Evolutionary conservation across 257 asterid species (phyloP), one percentile per base, ranked within the genome.

Genomic region (Solanum dulcamara): DNA sequence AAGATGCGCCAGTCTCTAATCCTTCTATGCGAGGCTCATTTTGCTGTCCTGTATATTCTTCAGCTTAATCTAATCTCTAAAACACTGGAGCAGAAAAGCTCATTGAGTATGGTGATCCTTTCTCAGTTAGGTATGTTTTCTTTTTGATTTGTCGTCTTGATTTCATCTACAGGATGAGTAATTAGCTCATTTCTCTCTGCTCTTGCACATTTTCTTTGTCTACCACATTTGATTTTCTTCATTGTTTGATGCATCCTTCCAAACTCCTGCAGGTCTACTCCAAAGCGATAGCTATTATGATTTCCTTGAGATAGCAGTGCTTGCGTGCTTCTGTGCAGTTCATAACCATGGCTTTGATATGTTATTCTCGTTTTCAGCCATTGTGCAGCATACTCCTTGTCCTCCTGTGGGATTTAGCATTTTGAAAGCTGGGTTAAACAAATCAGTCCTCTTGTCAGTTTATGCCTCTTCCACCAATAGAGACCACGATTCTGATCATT

Each of bases 351-450:
- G 99, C 4, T 94, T 91, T 84, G 98, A 95, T 70, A 88, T 94
- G 93, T 80, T 97, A 86, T 95, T 97, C 93, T 93, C 98, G 30
- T 95, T 97, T 86, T 95, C 99, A 90, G 96, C 96, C 40, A 90
- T 95, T 86, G 96, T 95, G 83, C 98, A 91, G 92, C 94, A 92
- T 87, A 91, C 97, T 22, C 98, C 98, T 53, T 91, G 88, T 87
- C 97, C 89, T 87, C 99, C 99, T 35, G 81, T 95, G 88, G 99
- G 99, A 88, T 97, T 97, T 92, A 91, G 98, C 94, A 95, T 97
- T 85, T 91, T 97, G 87, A 95, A 91, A 91, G 99, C 98, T 86
- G 99, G 99, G 86, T 85, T 97, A 90, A 97, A 94, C 94, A 97
- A 97, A 90, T 97, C 99, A 38, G 98, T 97, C 92, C 97, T 97